Percentiles rank a stretch among this genome's conserved stretches.
phyloP scores from a whole-genome alignment of 2,329 filamentous ascomycete species.

The Ophiostoma himal-ulmi region DNA sequence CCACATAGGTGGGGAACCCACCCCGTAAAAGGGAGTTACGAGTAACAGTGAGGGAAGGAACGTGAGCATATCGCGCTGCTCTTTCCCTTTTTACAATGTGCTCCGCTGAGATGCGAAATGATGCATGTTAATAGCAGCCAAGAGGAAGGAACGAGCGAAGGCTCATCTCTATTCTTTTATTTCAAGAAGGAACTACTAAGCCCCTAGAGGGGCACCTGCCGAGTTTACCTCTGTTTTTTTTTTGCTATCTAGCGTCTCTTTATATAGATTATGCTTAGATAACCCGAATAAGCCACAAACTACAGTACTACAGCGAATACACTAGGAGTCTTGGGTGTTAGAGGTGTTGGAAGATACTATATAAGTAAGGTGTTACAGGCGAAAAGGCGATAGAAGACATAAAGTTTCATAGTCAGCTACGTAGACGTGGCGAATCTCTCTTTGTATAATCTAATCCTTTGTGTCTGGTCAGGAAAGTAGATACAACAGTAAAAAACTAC shows the following conservation, averaged over 20 bases:
- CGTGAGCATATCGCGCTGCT: background rate
- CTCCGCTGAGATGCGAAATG: background rate
- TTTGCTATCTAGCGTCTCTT: background rate
- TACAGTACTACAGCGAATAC: too few relatives aligned
- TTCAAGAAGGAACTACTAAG: constrained; percentile 1
- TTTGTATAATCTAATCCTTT: too few relatives aligned
- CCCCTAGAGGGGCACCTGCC: constrained; percentile 11
- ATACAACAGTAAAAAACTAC: too few relatives aligned
- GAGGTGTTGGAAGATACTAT: too few relatives aligned
- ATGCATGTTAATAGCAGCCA: constrained; percentile 6
- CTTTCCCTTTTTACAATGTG: constrained; percentile 2
- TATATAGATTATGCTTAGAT: background rate
- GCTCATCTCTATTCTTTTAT: background rate
- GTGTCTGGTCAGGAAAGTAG: too few relatives aligned
- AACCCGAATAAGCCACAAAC: background rate
- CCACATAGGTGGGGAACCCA: too few relatives aligned
- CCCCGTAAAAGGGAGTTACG: too few relatives aligned
- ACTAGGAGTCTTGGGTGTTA: too few relatives aligned
- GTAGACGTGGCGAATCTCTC: too few relatives aligned
- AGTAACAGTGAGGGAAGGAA: background rate
- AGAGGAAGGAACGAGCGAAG: background rate
- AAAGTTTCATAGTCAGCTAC: too few relatives aligned
- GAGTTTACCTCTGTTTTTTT: background rate
- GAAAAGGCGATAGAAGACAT: too few relatives aligned
- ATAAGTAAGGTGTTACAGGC: too few relatives aligned